Base-by-base conservation (phyloP, 148 eudicot species). In the Rhododendron griersonianum region DNA sequence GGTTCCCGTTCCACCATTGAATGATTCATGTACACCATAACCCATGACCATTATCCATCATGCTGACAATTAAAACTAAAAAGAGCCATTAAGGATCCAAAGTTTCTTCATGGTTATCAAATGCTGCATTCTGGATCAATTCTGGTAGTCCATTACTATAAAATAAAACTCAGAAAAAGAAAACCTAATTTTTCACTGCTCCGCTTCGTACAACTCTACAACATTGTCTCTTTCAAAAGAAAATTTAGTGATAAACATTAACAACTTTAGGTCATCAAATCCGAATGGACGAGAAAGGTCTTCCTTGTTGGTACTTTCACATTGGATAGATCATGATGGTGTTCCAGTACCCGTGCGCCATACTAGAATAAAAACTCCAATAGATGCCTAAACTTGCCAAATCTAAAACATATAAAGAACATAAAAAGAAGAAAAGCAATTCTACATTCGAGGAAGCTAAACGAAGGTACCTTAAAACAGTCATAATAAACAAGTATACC, bases 401-500 rank as follows among this genome's bases (percentile, higher is more conserved):
- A 28, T 81, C 57, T 83, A 10, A 4, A 44, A 18, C 53, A 16
- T 63, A 15, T 39, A 45, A n/a, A 65, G 61, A 83, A 28, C 1
- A 41, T 65, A 81, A 33, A 53, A 81, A 30, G 71, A 57, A 55
- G 33, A 83, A 41, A 30, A 83, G 76, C 45, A 25, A 83, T 59
- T 55, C 69, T 57, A 51, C 9, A 11, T 57, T 41, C 28, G 21
- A 53, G 35, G 55, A 78, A 41, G 37, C 2, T 37, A 41, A 51
- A 53, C 2, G 15, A 14, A 37, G 50, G 48, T 51, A 19, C 65
- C 28, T n/a, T 28, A n/a, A 81, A 48, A 11, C 79, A 65, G 75
- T 37, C 75, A 28, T 50, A 87, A 53, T 48, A 39, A 13, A 35
- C 33, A 30, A 23, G 11, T 23, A 50, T 93, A 96, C 99, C 99